Percentiles rank a stretch among this genome's conserved stretches.
phyloP scores from a whole-genome alignment of 352 stramenopile species.

The Phytophthora sansomeana region DNA sequence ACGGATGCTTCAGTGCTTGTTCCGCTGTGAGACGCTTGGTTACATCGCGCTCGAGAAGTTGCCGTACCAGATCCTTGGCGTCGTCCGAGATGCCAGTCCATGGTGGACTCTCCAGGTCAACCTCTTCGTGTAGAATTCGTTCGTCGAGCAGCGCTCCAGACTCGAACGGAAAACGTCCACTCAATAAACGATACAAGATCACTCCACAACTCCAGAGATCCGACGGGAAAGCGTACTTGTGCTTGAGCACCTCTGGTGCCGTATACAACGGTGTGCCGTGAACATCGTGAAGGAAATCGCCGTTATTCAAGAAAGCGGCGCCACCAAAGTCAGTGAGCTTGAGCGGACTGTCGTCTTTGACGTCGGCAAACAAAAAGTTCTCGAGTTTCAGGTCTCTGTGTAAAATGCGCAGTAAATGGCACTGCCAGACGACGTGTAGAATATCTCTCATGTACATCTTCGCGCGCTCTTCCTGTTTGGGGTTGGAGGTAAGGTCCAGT shows the following conservation, averaged over 20 bases:
- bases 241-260: constrained; percentile 69
- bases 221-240: constrained; percentile 71
- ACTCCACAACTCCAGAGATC: constrained; percentile 85
- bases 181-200: constrained; percentile 76
- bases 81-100: constrained; percentile 66
- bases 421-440: constrained; percentile 84
- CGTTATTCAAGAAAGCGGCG: constrained; percentile 60
- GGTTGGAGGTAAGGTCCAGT: constrained; percentile 15
- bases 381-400: constrained; percentile 84
- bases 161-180: constrained; percentile 72
- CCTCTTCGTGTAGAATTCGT: constrained; percentile 61
- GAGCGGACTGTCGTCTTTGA: constrained; percentile 61
- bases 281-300: constrained; percentile 52
- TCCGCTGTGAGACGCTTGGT: constrained; percentile 54
- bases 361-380: constrained; percentile 82
- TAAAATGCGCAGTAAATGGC: constrained; percentile 75
- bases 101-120: constrained; percentile 57
- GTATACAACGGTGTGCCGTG: constrained; percentile 80
- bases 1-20: constrained; percentile 72
- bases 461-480: constrained; percentile 47
- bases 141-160: constrained; percentile 68
- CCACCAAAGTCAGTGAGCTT: constrained; percentile 86
- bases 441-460: constrained; percentile 82
- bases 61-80: constrained; percentile 60
- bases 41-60: constrained; percentile 61